Evolutionary conservation across 768 basidiomycete genomes (phyloP).

Genomic region (Lenzites betulinus): DNA sequence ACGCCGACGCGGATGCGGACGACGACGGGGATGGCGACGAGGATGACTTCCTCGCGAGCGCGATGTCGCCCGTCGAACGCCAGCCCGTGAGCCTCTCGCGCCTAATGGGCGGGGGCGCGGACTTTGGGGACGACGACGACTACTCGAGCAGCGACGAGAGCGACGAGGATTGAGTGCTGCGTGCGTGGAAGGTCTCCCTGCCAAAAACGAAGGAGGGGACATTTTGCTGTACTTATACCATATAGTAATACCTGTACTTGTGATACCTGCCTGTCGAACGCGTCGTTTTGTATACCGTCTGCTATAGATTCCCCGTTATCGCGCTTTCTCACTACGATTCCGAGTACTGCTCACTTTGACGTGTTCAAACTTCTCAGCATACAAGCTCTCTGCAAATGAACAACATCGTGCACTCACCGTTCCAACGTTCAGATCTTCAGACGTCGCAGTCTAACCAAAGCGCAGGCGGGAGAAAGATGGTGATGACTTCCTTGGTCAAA

Average conservation of each 20-base stretch:
- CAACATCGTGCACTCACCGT: too few relatives aligned
- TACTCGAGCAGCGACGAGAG: slow-evolving; percentile 31
- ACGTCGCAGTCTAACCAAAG: background rate
- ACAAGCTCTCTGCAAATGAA: too few relatives aligned
- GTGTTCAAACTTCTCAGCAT: too few relatives aligned
- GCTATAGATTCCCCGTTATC: background rate
- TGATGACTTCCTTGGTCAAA: slow-evolving; percentile 15
- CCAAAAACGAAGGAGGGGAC: too few relatives aligned
- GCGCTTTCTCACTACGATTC: background rate
- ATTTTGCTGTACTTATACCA: slow-evolving; percentile 11
- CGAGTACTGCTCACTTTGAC: background rate
- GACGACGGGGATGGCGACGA: slow-evolving; percentile 18
- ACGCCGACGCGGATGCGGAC: slow-evolving; percentile 15
- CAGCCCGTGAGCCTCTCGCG: slow-evolving; percentile 15
- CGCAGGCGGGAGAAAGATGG: background rate
- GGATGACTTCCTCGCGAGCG: slow-evolving; percentile 22
- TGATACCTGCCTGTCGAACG: slow-evolving; percentile 4
- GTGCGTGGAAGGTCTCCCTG: too few relatives aligned
- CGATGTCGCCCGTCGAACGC: slow-evolving; percentile 23
- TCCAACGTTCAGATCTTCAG: too few relatives aligned
- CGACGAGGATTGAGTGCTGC: slow-evolving; percentile 29
- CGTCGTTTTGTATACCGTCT: background rate
- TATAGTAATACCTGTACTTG: slow-evolving; percentile 1
- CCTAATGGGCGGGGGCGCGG: slow-evolving; percentile 6
- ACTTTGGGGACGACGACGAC: slow-evolving; percentile 31